A percentile compares a stretch with the other conserved stretches of the same genome.
phyloP scores from a whole-genome alignment of 1,284 basidiomycete genomes.

The Ceratobasidium sp. region DNA sequence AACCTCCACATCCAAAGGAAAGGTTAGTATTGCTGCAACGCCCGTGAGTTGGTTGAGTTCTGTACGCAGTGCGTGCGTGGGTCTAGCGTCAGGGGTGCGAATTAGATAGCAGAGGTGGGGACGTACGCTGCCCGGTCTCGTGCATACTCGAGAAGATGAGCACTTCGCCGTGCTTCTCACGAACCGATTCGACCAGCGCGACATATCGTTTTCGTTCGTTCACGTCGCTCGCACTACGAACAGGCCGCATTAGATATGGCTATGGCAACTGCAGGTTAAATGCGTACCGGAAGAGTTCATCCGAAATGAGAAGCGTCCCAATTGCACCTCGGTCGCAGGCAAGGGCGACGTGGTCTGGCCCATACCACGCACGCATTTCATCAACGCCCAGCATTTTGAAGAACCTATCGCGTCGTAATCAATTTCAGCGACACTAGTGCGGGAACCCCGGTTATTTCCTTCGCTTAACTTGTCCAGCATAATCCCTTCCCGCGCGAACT shows the following conservation, averaged over 20 bases:
- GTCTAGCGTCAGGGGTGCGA: constrained; percentile 36
- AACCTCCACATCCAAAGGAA: constrained; percentile 94
- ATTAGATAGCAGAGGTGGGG: constrained; percentile 25
- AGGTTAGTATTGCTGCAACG: constrained; percentile 95
- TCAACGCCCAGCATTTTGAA: constrained; percentile 96
- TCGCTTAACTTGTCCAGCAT: constrained; percentile 82
- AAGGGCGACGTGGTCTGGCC: constrained; percentile 91
- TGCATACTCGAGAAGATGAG: constrained; percentile 99
- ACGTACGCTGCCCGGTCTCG: constrained; percentile 93
- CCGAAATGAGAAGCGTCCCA: constrained; percentile 94
- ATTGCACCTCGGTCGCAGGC: constrained; percentile 95
- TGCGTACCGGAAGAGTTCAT: constrained; percentile 88
- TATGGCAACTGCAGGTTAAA: constrained; percentile 5
- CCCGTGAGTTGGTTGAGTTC: constrained; percentile 96
- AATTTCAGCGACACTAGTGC: constrained; percentile 27
- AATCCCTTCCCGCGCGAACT: constrained; percentile 95
- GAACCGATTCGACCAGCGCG: constrained; percentile 88
- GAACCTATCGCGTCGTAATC: constrained; percentile 69
- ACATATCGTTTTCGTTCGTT: constrained; percentile 87
- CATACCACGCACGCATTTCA: constrained; percentile 98
- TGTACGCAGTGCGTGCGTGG: constrained; percentile 55
- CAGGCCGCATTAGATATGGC: constrained; percentile 10
- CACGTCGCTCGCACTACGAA: constrained; percentile 76
- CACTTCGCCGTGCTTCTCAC: constrained; percentile 90
- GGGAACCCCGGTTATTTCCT: constrained; percentile 18